A percentile compares a stretch with the other conserved stretches of the same genome.
phyloP scores from a whole-genome alignment of 2,329 filamentous ascomycete species.

The Ophiostoma quercus region DNA sequence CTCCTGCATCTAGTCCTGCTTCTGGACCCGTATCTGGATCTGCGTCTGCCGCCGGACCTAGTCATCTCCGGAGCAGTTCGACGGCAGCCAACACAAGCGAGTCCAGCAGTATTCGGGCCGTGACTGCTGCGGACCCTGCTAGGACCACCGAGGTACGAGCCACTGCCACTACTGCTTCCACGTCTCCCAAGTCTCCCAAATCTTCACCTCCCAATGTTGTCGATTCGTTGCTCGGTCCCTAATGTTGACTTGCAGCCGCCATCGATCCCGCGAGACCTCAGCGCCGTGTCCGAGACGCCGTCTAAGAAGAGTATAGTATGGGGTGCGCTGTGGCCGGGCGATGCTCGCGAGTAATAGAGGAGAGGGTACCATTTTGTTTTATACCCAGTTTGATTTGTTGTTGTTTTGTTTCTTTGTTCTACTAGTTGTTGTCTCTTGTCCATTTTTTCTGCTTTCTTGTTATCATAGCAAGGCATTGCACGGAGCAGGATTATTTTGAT shows the following conservation, averaged over 20 bases:
- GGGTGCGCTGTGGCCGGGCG: slow-evolving; percentile 51
- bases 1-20: background rate
- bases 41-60: background rate
- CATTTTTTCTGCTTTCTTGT: slow-evolving; percentile 4
- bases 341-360: background rate
- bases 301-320: slow-evolving; percentile 54
- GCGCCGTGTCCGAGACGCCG: slow-evolving; percentile 36
- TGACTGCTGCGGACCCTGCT: background rate
- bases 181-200: slow-evolving; percentile 19
- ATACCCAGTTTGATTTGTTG: background rate
- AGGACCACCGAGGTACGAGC: slow-evolving; percentile 47
- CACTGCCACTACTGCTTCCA: slow-evolving; percentile 26
- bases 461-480: background rate
- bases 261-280: slow-evolving; percentile 38
- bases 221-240: slow-evolving; percentile 50
- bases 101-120: slow-evolving; percentile 51
- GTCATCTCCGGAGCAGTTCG: background rate
- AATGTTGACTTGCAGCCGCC: slow-evolving; percentile 26
- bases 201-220: slow-evolving; percentile 28
- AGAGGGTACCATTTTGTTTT: background rate
- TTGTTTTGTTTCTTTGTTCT: slow-evolving; percentile 28
- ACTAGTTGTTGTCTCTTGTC: background rate
- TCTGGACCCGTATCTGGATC: background rate
- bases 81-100: slow-evolving; percentile 41
- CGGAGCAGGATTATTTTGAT: slow-evolving; percentile 13